A percentile compares a stretch with the other conserved stretches of the same genome.
These are phyloP conservation scores for Diaporthe ilicicola DNA, from an alignment of 2,329 filamentous ascomycete genomes.

Conservation along the genomic window DNA sequence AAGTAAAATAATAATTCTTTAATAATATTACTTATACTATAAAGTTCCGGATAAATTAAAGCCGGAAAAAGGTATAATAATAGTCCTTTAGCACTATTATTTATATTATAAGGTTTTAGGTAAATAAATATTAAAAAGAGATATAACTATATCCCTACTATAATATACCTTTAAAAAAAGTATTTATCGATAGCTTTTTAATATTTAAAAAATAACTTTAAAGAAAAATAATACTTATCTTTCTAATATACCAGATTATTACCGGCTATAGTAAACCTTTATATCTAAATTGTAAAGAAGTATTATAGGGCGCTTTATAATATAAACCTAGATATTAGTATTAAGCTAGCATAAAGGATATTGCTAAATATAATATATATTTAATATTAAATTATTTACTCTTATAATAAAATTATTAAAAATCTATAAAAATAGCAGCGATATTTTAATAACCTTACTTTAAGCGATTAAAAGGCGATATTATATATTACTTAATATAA, in stretches of 20 bases:
- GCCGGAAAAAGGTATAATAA: no score
- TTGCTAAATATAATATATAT: neutral
- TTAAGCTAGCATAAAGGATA: no score
- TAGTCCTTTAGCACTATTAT: no score
- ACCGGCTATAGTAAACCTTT: neutral
- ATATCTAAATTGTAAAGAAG: neutral
- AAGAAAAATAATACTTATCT: neutral
- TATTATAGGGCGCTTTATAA: neutral
- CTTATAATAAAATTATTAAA: neutral
- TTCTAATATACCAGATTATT: neutral
- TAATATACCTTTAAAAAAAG: neutral
- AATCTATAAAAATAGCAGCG: neutral
- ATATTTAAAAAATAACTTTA: neutral
- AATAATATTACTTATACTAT: neutral
- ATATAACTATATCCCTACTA: neutral
- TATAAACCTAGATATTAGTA: neutral
- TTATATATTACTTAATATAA: neutral
- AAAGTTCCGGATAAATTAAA: no score
- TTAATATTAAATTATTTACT: neutral
- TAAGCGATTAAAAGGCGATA: neutral
- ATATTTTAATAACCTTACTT: neutral
- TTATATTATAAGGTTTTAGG: no score
- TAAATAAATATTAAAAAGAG: no score
- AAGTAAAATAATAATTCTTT: neutral
- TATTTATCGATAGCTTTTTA: neutral